Conservation (phyloP, 495 filamentous ascomycete species). For the Daldinia grandis region DNA sequence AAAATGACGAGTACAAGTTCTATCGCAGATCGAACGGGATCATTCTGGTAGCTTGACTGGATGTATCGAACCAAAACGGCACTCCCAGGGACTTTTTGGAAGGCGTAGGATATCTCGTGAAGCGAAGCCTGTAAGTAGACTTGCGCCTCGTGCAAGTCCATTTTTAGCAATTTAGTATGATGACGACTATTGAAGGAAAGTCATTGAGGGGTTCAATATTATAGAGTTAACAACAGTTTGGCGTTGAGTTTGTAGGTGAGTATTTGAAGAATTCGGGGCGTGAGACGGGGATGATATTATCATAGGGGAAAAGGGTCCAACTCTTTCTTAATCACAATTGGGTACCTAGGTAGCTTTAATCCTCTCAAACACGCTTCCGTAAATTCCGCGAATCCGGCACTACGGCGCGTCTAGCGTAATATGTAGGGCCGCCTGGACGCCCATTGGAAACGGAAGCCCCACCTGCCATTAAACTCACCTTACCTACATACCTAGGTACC, state of each 20-base stretch:
- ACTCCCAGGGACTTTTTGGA: conserved; percentile 91
- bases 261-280: conserved; percentile 1
- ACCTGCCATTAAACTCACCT: too few relatives aligned
- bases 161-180: conserved; percentile 47
- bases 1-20: conserved; percentile 96
- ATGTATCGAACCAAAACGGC: conserved; percentile 95
- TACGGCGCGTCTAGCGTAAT: too few relatives aligned
- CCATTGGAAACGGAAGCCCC: too few relatives aligned
- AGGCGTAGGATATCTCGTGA: conserved; percentile 70
- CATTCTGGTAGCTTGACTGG: conserved; percentile 95
- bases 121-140: conserved; percentile 71
- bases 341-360: neutral
- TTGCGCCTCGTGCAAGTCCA: conserved; percentile 87
- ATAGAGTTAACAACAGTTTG: conserved; percentile 16
- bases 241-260: conserved; percentile 13
- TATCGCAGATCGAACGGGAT: conserved; percentile 90
- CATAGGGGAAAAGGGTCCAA: conserved; percentile 28
- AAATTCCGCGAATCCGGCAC: neutral
- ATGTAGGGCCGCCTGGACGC: too few relatives aligned
- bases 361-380: neutral
- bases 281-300: conserved; percentile 21
- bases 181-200: conserved; percentile 8
- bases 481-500: too few relatives aligned
- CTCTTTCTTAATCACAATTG: neutral
- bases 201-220: conserved; percentile 11